Base-by-base conservation (phyloP, 169 alveolate genomes). In the Cryptosporidium bovis region DNA sequence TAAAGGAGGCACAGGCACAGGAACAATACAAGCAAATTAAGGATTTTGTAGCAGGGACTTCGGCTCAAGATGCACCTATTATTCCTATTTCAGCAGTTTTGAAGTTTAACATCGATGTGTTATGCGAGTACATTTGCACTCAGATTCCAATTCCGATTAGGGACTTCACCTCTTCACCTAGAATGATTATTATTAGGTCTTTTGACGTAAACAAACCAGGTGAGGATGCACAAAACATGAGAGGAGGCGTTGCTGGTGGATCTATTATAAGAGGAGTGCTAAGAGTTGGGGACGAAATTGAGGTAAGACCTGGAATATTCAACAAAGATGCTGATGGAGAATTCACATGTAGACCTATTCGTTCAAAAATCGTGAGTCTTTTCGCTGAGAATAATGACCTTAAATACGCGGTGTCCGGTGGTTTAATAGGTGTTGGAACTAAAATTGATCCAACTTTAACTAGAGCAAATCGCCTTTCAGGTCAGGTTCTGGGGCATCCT, bases 191-290 rank as follows among this genome's bases (percentile, higher is more conserved):
- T 71, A 97, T 98, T 46, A 93, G 99, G 65, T 97, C 99, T 10
- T 98, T 98, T 90, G 99, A 98, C 92, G 99, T 98, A 55, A 98
- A 98, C 92, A 95, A 95, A 92, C 99, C 99, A 10, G 99, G 99
- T 12, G 99, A 96, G 82, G 99, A 96, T 84, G 95, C 96, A 15
- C 97, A 96, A 83, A 95, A 96, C 46, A 93, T 98, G 85, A 96
- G 96, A 91, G 99, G 99, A n/a, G 99, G 99, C 13, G 99, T 98
- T 16, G 99, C 99, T 10, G 99, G 99, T 31, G 99, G 99, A 0
- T 93, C 99, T 56, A 96, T 99, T 64, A 93, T 97, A 48, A 93
- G 95, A 93, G 99, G 99, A 29, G 98, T 98, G 29, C 90, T 98
- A 65, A 96, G 92, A 85, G 96, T 97, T 65, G 99, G 99, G 27